These are phyloP conservation scores for Lasiodiplodia gonubiensis DNA, from an alignment of 2,329 filamentous ascomycete species.

Conservation along the genomic window DNA sequence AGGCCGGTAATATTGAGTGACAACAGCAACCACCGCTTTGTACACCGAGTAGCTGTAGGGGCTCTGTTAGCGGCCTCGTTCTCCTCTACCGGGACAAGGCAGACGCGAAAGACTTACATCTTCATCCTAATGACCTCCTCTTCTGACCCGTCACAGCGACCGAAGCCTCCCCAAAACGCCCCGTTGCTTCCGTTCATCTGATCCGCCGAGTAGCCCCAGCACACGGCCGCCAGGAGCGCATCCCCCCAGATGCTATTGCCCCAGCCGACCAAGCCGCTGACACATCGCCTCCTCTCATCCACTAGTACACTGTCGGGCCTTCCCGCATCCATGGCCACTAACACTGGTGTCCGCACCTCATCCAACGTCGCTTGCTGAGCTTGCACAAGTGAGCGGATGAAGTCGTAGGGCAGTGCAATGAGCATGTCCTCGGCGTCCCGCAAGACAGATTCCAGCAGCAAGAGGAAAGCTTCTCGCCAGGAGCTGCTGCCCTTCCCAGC, in stretches of 20 bases:
- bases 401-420: slow-evolving; percentile 61
- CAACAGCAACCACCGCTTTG: slow-evolving; percentile 49
- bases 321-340: slow-evolving; percentile 59
- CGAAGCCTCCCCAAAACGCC: slow-evolving; percentile 53
- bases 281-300: slow-evolving; percentile 53
- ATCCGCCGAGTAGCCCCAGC: slow-evolving; percentile 44
- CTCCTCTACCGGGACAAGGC: neutral
- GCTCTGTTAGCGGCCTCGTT: slow-evolving; percentile 9
- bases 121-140: slow-evolving; percentile 46
- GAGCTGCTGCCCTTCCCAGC: slow-evolving; percentile 52
- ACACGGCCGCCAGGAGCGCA: slow-evolving; percentile 58
- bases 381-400: slow-evolving; percentile 57
- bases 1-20: slow-evolving; percentile 53
- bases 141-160: slow-evolving; percentile 40
- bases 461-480: slow-evolving; percentile 61
- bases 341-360: slow-evolving; percentile 55
- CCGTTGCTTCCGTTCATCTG: neutral
- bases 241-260: slow-evolving; percentile 64
- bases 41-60: slow-evolving; percentile 52
- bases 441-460: slow-evolving; percentile 58
- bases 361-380: slow-evolving; percentile 51
- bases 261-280: slow-evolving; percentile 60
- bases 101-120: slow-evolving; percentile 43
- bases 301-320: slow-evolving; percentile 58
- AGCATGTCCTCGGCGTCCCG: slow-evolving; percentile 65